Base-by-base conservation (phyloP, 1,139 yeast species). In the Saccharomyces uvarum region DNA sequence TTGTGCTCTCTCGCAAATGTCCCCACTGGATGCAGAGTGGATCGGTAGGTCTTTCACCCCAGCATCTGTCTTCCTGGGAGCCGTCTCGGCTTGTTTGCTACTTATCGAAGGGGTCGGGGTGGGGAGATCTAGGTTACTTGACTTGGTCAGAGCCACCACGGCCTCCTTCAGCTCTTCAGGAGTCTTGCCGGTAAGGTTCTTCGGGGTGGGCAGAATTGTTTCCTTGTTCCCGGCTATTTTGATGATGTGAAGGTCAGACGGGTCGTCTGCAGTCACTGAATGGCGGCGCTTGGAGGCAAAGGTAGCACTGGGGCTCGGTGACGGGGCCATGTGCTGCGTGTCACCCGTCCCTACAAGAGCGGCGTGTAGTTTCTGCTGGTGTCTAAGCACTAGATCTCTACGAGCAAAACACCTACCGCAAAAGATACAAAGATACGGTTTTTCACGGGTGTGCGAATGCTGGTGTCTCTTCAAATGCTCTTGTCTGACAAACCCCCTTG, bases 361-460 rank as follows among this genome's bases (percentile, higher is more conserved):
- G 0, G 96, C 86, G 69, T 93, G 99, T 28, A 93, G 77, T 69
- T 93, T 93, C 70, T 91, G 97, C 64, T 95, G 96, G 74, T 93
- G 99, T 56, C 99, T 79, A 55, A 93, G 76, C 46, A 93, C 84
- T 69, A 93, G 80, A 71, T 93, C 99, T 59, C 98, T 75, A 59
- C 99, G 77, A 26, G 97, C 95, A 73, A 93, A 93, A 70, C 96
- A 88, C 41, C 98, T 81, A 57, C 95, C 98, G 72, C 99, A 93
- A 19, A 93, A 96, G 1, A 96, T 95, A 74, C 99, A 93, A 63
- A 88, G 88, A 71, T 88, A 93, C 1, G 99, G 99, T 69, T 91
- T 93, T 70, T 93, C 99, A 69, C 91, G 90, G 3, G 99, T 93
- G 70, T 93, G 99, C 1, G 96, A 86, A 50, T 98, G 76, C 69